Conservation (phyloP, 805 yeast genomes). For the Torulaspora indica region DNA sequence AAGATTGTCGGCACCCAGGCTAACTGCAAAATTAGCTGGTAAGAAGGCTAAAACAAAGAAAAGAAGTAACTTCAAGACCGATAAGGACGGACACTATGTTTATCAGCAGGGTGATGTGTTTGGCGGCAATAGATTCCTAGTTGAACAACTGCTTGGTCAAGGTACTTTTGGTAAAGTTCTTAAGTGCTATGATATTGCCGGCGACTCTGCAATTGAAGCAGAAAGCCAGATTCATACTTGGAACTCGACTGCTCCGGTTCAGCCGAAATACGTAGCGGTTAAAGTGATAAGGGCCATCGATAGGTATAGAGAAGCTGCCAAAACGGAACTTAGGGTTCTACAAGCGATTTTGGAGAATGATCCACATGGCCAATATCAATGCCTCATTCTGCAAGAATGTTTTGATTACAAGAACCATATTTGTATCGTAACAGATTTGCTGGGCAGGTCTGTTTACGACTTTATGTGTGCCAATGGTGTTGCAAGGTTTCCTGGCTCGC, state of each 20-base stretch:
- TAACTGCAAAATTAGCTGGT: conserved; percentile 15
- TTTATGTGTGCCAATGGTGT: conserved; percentile 79
- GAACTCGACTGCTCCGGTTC: conserved; percentile 8
- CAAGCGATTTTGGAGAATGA: conserved; percentile 31
- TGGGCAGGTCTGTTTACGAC: conserved; percentile 83
- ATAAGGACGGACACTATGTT: conserved; percentile 70
- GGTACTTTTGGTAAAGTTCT: conserved; percentile 99
- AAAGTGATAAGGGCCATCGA: conserved; percentile 89
- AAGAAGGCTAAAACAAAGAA: conserved; percentile 13
- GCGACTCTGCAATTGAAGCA: conserved; percentile 21
- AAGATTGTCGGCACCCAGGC: conserved; percentile 14
- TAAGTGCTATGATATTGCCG: conserved; percentile 69
- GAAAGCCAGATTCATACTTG: conserved; percentile 24
- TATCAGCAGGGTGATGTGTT: conserved; percentile 54
- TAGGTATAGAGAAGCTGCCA: conserved; percentile 92
- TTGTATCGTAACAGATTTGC: conserved; percentile 84
- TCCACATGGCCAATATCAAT: conserved; percentile 57
- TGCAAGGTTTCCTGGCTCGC: conserved; percentile 90
- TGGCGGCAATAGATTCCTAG: conserved; percentile 61
- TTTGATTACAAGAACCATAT: conserved; percentile 92
- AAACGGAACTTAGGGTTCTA: conserved; percentile 81
- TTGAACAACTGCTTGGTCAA: conserved; percentile 72
- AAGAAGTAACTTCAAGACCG: conserved; percentile 35
- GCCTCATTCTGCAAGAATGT: conserved; percentile 83
- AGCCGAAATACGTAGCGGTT: conserved; percentile 63